Evolutionary conservation across 2,329 filamentous ascomycete species (phyloP).

Genomic region (Colletotrichum sp.): DNA sequence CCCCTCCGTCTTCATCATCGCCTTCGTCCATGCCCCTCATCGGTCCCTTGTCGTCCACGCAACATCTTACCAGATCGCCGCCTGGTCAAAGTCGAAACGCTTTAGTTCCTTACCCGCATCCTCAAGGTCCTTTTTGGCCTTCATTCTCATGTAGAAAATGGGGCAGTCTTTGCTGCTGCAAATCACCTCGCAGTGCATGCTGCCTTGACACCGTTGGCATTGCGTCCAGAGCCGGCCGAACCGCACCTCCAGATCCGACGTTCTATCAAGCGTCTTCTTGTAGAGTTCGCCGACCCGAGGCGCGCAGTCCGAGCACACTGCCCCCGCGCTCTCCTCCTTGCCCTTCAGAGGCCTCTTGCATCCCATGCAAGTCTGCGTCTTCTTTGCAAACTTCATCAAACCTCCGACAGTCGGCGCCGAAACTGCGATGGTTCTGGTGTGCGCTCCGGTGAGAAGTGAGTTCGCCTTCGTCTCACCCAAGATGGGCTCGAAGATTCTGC

Average conservation of each 20-base stretch:
- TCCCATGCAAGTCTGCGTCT: slow-evolving; percentile 97
- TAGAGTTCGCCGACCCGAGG: slow-evolving; percentile 91
- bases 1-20: not conserved
- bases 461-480: slow-evolving; percentile 90
- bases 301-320: slow-evolving; percentile 86
- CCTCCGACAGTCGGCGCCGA: slow-evolving; percentile 91
- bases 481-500: slow-evolving; percentile 97
- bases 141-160: slow-evolving; percentile 99
- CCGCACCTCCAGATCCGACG: slow-evolving; percentile 89
- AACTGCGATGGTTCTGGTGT: slow-evolving; percentile 93
- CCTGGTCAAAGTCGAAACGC: slow-evolving; percentile 86
- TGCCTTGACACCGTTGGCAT: slow-evolving; percentile 96
- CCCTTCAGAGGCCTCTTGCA: slow-evolving; percentile 94
- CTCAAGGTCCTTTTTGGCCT: slow-evolving; percentile 98
- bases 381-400: slow-evolving; percentile 98
- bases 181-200: slow-evolving; percentile 98
- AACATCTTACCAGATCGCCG: slow-evolving; percentile 59
- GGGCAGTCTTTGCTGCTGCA: slow-evolving; percentile 96
- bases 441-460: slow-evolving; percentile 86
- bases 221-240: slow-evolving; percentile 97
- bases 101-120: slow-evolving; percentile 90
- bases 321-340: slow-evolving; percentile 80
- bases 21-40: not conserved
- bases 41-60: not conserved
- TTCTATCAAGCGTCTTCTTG: slow-evolving; percentile 85